Evolutionary conservation across 108 stramenopile species (phyloP), one percentile per base, ranked within the genome.

Genomic region (Fragilariopsis cylindrus): DNA sequence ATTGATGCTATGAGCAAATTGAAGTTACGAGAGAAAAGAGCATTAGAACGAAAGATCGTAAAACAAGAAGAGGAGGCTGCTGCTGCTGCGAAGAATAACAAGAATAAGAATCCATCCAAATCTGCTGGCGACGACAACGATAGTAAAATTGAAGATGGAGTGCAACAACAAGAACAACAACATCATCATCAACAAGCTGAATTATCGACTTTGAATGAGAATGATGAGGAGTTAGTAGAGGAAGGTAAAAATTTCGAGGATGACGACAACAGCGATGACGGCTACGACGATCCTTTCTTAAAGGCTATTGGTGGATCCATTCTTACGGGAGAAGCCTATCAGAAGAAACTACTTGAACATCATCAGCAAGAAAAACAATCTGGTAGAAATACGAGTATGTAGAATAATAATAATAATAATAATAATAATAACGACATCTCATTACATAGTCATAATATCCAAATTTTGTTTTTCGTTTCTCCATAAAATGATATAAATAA

Each of bases 281-380:
- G 89, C n/a, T 83, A 80, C 48, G 85, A 92, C 8, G 94, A 95
- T 71, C 93, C 93, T 15, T 92, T 94, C 80, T 75, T 94, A 13
- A 70, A 81, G 60, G 93, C 93, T 7, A 80, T 89, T 43, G 91
- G 93, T n/a, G 93, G 91, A 3, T 84, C 85, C 18, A 68, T 90
- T 21, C 69, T 92, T 2, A 88, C 89, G 13, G 93, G 93, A 6
- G 87, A 90, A 63, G 90, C 85, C n/a, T 94, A 94, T 71, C 93
- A 85, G 62, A 80, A 82, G 56, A 82, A 83, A 76, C 65, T 91
- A 18, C 75, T 94, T 55, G 80, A 76, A 44, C 65, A 78, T 57
- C 80, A 86, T 49, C 63, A 78, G 58, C 30, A 60, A 52, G 50
- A 52, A 13, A 52, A 62, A 41, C 60, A 62, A 62, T 40, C 30